Base-by-base conservation (phyloP, 2,329 filamentous ascomycete genomes). In the Colletotrichum scovillei region DNA sequence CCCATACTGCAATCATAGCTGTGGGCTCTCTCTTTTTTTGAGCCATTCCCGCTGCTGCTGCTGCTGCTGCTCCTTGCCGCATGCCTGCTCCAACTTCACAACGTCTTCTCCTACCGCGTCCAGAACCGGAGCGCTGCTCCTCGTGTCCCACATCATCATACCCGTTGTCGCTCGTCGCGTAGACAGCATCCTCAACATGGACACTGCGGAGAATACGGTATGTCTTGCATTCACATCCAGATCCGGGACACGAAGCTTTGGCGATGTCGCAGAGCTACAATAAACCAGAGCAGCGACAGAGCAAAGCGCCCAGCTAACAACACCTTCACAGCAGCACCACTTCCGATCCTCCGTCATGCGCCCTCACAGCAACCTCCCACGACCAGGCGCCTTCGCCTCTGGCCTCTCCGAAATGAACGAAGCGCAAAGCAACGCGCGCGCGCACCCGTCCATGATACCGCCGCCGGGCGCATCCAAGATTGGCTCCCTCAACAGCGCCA, bases 341-440 rank as follows among this genome's bases (percentile, higher is more conserved):
- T 75, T 73, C 73, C 79, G 67, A 76, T 74, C 74, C 62, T 80
- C 77, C 14, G 75, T 75, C 62, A 69, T 78, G 53, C 72, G 73
- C 24, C 76, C 74, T 46, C 70, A 69, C 22, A 77, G 75, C 57
- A 71, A 75, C 8, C 66, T 77, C 53, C 76, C 76, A 62, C 63
- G 75, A 73, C 63, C 77, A 63, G 63, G 74, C 69, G 12, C 75
- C 16, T 66, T 78, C 12, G 56, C 78, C 38, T 78, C 77, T 69
- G 82, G 83, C 4, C 84, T 92, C 19, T 81, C 85, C 11, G 90
- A 92, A 78, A 87, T 90, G 76, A 87, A 84, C 77, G 88, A 91
- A 8, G 91, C 90, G n/a, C 89, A 92, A 77, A 85, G 83, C 81
- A 92, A 92, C 79, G 81, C 86, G 56, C 87, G 90, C 63, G 80